Conservation (phyloP, 1,139 yeast species). For the Geotrichum restrictum region DNA sequence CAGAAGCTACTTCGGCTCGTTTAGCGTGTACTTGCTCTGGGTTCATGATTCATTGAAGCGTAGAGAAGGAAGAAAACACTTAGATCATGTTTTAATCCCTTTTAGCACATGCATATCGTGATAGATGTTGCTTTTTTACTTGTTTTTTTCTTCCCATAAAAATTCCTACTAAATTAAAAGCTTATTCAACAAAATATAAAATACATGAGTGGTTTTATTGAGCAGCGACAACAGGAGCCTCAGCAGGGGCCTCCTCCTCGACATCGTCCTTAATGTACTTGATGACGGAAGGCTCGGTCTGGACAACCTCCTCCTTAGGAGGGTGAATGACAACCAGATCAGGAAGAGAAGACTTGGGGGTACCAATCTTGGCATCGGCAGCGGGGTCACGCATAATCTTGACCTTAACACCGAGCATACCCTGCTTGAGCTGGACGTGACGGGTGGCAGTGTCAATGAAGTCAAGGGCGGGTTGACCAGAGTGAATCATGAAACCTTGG, state of each 20-base stretch:
- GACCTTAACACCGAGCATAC: constrained; percentile 99
- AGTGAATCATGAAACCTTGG: constrained; percentile 99
- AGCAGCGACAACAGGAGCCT: constrained; percentile 21
- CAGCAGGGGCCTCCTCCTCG: constrained; percentile 26
- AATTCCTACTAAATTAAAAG: constrained; percentile 1
- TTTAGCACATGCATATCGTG: neutral
- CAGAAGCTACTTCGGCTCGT: neutral
- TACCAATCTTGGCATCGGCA: constrained; percentile 73
- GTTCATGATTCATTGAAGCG: too few relatives aligned
- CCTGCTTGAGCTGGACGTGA: constrained; percentile 99
- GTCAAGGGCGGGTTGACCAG: constrained; percentile 99
- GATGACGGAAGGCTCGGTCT: constrained; percentile 76
- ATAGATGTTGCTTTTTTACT: neutral
- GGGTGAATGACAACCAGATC: constrained; percentile 92
- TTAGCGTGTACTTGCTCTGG: neutral
- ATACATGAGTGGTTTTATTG: constrained; percentile 16
- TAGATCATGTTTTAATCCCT: neutral
- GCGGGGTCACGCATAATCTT: constrained; percentile 99
- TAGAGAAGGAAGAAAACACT: neutral
- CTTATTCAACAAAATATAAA: constrained; percentile 2
- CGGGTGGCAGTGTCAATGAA: constrained; percentile 98
- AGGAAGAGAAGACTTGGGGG: constrained; percentile 79
- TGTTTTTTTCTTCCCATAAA: constrained; percentile 5
- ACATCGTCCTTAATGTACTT: constrained; percentile 35
- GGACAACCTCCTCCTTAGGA: constrained; percentile 94